These are phyloP conservation scores for Yueomyces sp. DNA, from an alignment of 805 yeast genomes.

Conservation along the genomic window DNA sequence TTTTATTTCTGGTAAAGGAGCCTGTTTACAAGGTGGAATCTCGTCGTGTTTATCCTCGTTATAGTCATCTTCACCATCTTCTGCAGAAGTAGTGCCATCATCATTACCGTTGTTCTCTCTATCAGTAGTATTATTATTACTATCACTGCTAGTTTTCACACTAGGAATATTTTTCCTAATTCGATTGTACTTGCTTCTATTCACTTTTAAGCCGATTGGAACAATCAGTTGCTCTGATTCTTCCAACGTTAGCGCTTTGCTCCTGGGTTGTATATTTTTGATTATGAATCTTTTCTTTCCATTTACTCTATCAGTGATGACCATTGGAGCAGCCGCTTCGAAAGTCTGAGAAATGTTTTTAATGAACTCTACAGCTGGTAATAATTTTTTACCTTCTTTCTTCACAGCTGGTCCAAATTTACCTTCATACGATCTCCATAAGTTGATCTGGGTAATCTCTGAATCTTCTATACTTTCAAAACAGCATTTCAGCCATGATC, in stretches of 20 bases:
- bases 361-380: constrained; percentile 94
- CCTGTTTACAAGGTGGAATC: constrained; percentile 14
- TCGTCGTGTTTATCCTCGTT: neutral
- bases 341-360: constrained; percentile 87
- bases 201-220: constrained; percentile 21
- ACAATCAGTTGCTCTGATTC: constrained; percentile 25
- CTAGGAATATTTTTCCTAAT: neutral
- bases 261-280: constrained; percentile 86
- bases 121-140: neutral
- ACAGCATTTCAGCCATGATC: constrained; percentile 87
- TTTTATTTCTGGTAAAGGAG: constrained; percentile 12
- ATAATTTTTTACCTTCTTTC: constrained; percentile 36
- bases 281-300: constrained; percentile 75
- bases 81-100: neutral
- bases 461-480: constrained; percentile 67
- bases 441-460: constrained; percentile 86
- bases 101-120: neutral
- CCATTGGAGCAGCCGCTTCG: constrained; percentile 85
- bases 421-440: constrained; percentile 90
- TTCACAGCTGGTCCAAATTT: constrained; percentile 56
- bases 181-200: constrained; percentile 1
- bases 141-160: neutral
- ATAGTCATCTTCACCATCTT: neutral
- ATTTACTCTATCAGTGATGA: constrained; percentile 49
- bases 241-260: constrained; percentile 34